Conservation (phyloP, 805 yeast genomes). For the Saccharomycopsis olivae region DNA sequence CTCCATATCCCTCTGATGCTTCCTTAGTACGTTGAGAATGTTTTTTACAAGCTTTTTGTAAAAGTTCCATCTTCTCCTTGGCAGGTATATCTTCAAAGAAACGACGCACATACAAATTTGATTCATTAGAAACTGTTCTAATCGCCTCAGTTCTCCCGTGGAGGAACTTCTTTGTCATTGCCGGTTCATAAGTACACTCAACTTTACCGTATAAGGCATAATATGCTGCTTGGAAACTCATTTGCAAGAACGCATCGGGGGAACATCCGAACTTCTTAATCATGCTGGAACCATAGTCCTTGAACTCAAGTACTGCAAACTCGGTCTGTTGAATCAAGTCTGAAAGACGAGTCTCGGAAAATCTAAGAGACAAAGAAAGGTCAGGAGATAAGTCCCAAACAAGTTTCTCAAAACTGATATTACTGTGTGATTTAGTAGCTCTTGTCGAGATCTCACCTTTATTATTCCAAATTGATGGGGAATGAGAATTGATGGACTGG, state of each 20-base stretch:
- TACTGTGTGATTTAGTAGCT: slow-evolving; percentile 49
- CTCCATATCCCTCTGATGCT: slow-evolving; percentile 75
- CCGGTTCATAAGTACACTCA: slow-evolving; percentile 92
- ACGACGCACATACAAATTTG: slow-evolving; percentile 73
- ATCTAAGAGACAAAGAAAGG: slow-evolving; percentile 66
- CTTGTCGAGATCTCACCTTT: slow-evolving; percentile 14
- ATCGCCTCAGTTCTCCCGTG: slow-evolving; percentile 94
- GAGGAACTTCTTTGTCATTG: slow-evolving; percentile 80
- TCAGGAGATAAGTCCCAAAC: slow-evolving; percentile 83
- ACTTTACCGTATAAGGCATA: slow-evolving; percentile 87
- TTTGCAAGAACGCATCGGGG: slow-evolving; percentile 91
- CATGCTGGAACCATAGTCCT: slow-evolving; percentile 56
- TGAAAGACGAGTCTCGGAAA: slow-evolving; percentile 82
- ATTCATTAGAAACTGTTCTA: slow-evolving; percentile 71
- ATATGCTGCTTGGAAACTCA: slow-evolving; percentile 89
- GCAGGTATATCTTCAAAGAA: slow-evolving; percentile 63
- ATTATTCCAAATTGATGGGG: slow-evolving; percentile 23
- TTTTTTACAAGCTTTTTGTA: slow-evolving; percentile 58
- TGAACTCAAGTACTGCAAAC: slow-evolving; percentile 68
- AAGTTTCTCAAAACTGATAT: slow-evolving; percentile 72
- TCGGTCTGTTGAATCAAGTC: slow-evolving; percentile 87
- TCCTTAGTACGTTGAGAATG: slow-evolving; percentile 61
- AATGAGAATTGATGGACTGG: slow-evolving; percentile 60
- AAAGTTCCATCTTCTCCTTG: slow-evolving; percentile 44
- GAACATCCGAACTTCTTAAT: slow-evolving; percentile 80